Conservation (phyloP, 202 grass and related monocot genomes). For the Bolboschoenoplectus hybrid region DNA sequence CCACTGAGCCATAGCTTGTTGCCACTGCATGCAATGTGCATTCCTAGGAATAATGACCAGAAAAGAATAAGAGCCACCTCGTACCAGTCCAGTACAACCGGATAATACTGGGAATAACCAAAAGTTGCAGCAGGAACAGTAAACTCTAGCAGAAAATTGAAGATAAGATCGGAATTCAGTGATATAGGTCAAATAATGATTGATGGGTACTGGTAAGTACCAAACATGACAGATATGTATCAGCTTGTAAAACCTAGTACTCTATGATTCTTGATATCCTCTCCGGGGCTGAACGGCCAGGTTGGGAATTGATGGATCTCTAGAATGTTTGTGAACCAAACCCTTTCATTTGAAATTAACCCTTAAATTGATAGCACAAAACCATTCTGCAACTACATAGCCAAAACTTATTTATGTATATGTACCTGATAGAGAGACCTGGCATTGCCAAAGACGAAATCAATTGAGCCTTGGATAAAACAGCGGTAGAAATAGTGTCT, state of each 20-base stretch:
- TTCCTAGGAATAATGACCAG: conserved; percentile 40
- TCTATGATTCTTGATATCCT: conserved; percentile 9
- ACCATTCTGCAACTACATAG: no score
- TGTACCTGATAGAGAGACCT: conserved; percentile 84
- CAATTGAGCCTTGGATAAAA: conserved; percentile 95
- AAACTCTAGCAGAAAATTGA: not conserved
- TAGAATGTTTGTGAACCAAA: no score
- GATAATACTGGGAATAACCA: not conserved
- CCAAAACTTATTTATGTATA: not conserved
- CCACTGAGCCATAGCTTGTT: conserved; percentile 80
- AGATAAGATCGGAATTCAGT: not conserved
- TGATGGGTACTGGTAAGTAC: not conserved
- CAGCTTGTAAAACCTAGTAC: not conserved
- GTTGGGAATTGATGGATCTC: not conserved
- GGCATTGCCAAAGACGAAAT: conserved; percentile 92
- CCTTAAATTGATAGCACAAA: no score
- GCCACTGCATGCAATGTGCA: conserved; percentile 78
- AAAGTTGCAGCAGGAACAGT: not conserved
- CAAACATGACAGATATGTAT: not conserved
- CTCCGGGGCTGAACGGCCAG: not conserved
- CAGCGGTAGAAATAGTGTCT: conserved; percentile 74
- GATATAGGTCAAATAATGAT: not conserved
- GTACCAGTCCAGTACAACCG: not conserved
- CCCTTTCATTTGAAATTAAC: not conserved
- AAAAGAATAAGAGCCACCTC: no score